Evolutionary conservation across 805 yeast species (phyloP).

Genomic region (Debaryomyces castellii): DNA sequence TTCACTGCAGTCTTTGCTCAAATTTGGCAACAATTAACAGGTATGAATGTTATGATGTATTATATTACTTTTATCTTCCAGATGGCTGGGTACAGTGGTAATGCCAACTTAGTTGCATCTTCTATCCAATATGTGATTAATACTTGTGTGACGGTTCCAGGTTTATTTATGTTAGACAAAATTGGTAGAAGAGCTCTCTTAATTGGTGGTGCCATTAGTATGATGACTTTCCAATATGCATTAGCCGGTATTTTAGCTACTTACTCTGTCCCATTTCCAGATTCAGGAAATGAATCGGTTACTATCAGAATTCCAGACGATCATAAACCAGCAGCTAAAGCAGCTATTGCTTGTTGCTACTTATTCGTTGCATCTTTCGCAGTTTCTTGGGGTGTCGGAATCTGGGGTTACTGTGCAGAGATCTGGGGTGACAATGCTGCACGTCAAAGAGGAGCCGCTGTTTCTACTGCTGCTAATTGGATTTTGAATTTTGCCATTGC

Average conservation of each 20-base stretch:
- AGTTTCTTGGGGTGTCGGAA: slow-evolving; percentile 48
- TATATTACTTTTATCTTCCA: slow-evolving; percentile 58
- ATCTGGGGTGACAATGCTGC: slow-evolving; percentile 51
- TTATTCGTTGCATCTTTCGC: slow-evolving; percentile 54
- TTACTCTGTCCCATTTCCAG: slow-evolving; percentile 28
- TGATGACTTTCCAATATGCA: slow-evolving; percentile 42
- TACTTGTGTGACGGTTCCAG: slow-evolving; percentile 58
- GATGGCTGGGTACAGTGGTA: slow-evolving; percentile 55
- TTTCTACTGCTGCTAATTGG: slow-evolving; percentile 70
- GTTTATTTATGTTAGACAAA: slow-evolving; percentile 55
- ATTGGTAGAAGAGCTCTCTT: slow-evolving; percentile 68
- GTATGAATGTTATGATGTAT: slow-evolving; percentile 64
- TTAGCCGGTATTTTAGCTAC: slow-evolving; percentile 40
- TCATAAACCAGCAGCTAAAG: slow-evolving; percentile 37
- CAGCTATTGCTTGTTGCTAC: slow-evolving; percentile 48
- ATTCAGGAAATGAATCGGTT: slow-evolving; percentile 18
- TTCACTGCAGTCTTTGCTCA: slow-evolving; percentile 53
- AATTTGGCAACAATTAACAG: slow-evolving; percentile 59
- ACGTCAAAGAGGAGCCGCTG: slow-evolving; percentile 63
- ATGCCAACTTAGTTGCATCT: slow-evolving; percentile 52
- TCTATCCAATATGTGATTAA: slow-evolving; percentile 60
- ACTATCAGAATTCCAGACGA: slow-evolving; percentile 31
- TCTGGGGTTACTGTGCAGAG: slow-evolving; percentile 65
- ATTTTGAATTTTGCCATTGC: slow-evolving; percentile 61
- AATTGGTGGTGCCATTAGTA: slow-evolving; percentile 46